A percentile compares a stretch with the other conserved stretches of the same genome.
Conservation (phyloP, 306 rosid species). For the Lathyrus tuberosus region DNA sequence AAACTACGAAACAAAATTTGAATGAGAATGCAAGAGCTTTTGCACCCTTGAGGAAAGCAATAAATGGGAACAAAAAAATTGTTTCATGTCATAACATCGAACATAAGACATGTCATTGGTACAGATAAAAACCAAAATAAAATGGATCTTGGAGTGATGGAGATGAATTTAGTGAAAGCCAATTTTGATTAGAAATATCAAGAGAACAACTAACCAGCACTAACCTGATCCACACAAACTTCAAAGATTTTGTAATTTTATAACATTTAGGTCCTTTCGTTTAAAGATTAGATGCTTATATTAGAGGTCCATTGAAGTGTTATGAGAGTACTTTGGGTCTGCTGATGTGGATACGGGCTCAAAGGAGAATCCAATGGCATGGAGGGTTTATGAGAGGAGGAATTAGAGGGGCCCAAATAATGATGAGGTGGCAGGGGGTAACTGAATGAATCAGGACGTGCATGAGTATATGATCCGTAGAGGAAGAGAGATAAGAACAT, state of each 20-base stretch:
- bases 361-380: too few relatives aligned
- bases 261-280: too few relatives aligned
- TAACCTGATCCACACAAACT: neutral
- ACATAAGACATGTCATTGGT: constrained; percentile 7
- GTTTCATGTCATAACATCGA: constrained; percentile 25
- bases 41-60: constrained; percentile 17
- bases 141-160: constrained; percentile 4
- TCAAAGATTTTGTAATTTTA: too few relatives aligned
- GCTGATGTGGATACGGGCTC: too few relatives aligned
- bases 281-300: neutral
- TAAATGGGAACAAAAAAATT: neutral
- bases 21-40: constrained; percentile 23
- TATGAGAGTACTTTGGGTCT: too few relatives aligned
- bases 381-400: too few relatives aligned
- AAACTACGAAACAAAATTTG: constrained; percentile 1
- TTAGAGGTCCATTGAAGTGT: neutral
- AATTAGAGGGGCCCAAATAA: too few relatives aligned
- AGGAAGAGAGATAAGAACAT: too few relatives aligned
- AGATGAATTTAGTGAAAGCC: constrained; percentile 13
- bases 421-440: too few relatives aligned
- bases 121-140: constrained; percentile 8
- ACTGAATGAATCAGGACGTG: too few relatives aligned
- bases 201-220: neutral
- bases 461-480: too few relatives aligned
- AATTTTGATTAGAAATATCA: neutral